Percentiles rank a stretch among this genome's conserved stretches.
Evolutionary conservation across 2,329 filamentous ascomycete species (phyloP).

Genomic region (Fusarium coicis): DNA sequence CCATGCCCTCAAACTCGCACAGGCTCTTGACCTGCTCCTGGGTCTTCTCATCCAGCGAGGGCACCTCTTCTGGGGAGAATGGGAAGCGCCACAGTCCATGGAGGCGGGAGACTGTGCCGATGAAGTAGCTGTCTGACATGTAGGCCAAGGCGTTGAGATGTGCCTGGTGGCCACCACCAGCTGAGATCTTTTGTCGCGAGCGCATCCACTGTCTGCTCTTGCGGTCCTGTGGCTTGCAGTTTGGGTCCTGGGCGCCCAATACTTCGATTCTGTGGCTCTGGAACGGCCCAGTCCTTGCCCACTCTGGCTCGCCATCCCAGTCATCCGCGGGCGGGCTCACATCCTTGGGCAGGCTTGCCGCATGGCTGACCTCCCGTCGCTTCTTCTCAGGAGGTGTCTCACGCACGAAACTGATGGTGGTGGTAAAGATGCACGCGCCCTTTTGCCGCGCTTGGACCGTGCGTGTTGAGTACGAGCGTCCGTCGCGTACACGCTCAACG

Average conservation of each 20-base stretch:
- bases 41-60: conserved; percentile 57
- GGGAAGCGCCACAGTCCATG: conserved; percentile 83
- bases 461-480: conserved; percentile 87
- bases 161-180: conserved; percentile 77
- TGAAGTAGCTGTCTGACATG: conserved; percentile 92
- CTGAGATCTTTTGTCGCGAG: conserved; percentile 78
- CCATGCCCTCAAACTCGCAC: conserved; percentile 57
- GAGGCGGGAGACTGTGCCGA: conserved; percentile 85
- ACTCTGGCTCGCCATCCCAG: conserved; percentile 58
- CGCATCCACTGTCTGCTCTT: conserved; percentile 79
- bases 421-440: conserved; percentile 92
- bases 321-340: conserved; percentile 52
- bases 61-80: conserved; percentile 63
- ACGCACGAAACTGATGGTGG: conserved; percentile 87
- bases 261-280: conserved; percentile 58
- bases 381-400: conserved; percentile 65
- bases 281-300: conserved; percentile 62
- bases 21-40: conserved; percentile 51
- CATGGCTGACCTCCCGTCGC: conserved; percentile 74
- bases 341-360: conserved; percentile 65
- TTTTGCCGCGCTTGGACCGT: conserved; percentile 96
- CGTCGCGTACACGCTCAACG: conserved; percentile 92
- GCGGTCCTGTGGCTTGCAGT: conserved; percentile 70
- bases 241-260: conserved; percentile 49
- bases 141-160: conserved; percentile 92